Evolutionary conservation across 2,329 filamentous ascomycete species (phyloP).

Genomic region (Paecilomyces sp.): DNA sequence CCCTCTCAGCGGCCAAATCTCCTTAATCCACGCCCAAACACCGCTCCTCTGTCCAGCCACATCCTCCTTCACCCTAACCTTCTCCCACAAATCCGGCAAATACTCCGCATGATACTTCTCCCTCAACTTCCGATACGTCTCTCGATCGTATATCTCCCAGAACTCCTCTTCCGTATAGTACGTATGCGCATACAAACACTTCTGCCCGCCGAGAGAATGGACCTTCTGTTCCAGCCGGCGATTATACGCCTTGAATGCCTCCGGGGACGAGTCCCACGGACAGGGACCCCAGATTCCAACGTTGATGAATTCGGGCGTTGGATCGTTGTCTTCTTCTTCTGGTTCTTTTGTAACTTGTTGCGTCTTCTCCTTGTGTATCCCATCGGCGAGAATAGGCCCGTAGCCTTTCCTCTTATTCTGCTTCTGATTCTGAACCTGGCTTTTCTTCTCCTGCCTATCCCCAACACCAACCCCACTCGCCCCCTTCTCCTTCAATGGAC

Average conservation of each 20-base stretch:
- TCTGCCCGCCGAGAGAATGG: slow-evolving; percentile 63
- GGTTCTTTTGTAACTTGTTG: no score
- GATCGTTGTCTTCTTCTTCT: background rate
- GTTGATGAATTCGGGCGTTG: slow-evolving; percentile 26
- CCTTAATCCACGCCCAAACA: background rate
- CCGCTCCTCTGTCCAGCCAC: background rate
- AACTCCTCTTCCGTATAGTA: slow-evolving; percentile 63
- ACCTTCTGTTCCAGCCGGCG: slow-evolving; percentile 64
- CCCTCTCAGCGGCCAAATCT: background rate
- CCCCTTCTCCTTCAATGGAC: slow-evolving; percentile 36
- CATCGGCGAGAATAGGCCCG: no score
- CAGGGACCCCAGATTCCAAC: slow-evolving; percentile 75
- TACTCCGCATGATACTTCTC: slow-evolving; percentile 28
- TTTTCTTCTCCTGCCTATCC: background rate
- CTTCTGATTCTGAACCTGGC: no score
- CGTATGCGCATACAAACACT: slow-evolving; percentile 82
- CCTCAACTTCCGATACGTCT: slow-evolving; percentile 30
- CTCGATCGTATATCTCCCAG: slow-evolving; percentile 35
- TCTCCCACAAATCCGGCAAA: background rate
- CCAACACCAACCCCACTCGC: background rate
- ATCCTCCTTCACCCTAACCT: background rate
- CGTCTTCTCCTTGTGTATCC: background rate
- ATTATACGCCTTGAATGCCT: slow-evolving; percentile 63
- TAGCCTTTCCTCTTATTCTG: no score
- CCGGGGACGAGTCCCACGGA: slow-evolving; percentile 36